Conservation (phyloP, 2,329 filamentous ascomycete genomes). For the Amesomyces nigricolor region DNA sequence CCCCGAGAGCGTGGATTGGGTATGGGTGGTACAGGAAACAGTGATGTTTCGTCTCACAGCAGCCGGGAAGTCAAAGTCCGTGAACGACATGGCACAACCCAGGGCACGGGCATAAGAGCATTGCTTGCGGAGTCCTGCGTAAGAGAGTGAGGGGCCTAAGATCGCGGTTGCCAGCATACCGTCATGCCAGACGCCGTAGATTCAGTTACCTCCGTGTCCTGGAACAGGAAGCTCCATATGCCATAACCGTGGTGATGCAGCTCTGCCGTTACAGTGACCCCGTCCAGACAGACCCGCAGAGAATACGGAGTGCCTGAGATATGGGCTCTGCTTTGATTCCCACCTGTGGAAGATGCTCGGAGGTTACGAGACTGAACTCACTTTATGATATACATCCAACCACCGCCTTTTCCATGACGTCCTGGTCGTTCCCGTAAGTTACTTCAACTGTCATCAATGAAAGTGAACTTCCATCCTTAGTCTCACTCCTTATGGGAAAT, state of each 20-base stretch:
- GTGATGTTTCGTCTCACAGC: no score
- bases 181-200: not conserved
- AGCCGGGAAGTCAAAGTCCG: no score
- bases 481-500: not conserved
- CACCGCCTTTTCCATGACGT: not conserved
- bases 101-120: no score
- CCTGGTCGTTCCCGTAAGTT: not conserved
- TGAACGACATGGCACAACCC: no score
- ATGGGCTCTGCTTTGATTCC: not conserved
- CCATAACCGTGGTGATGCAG: not conserved
- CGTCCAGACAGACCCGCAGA: not conserved
- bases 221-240: constrained; percentile 12
- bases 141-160: no score
- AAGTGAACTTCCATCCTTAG: no score
- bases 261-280: not conserved
- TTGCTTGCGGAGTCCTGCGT: no score
- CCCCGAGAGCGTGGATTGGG: no score
- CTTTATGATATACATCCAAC: not conserved
- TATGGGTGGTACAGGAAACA: no score
- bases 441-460: not conserved
- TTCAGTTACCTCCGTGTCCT: not conserved
- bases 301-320: no score
- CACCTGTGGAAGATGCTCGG: not conserved
- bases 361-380: constrained; percentile 3
- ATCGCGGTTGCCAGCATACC: no score